Base-by-base conservation (phyloP, 148 eudicot genomes). In the Pouteria glomerata region DNA sequence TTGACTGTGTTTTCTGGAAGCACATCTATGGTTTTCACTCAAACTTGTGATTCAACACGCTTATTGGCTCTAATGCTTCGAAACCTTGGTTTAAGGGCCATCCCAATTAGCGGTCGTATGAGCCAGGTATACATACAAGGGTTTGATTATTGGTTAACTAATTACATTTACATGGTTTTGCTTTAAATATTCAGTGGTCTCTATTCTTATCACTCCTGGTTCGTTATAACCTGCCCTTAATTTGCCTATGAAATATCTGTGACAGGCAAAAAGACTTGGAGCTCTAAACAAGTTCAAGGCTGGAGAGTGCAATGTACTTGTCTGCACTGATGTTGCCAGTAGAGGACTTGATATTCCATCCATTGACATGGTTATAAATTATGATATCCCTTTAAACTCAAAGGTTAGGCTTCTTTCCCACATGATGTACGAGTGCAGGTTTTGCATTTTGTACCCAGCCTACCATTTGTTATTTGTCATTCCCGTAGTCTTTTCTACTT, bases 341-440 rank as follows among this genome's bases (percentile, higher is more conserved):
- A 89, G 97, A 82, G 98, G 97, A 48, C 91, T 89, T 69, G 98
- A 93, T 85, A 93, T 93, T 72, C 95, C 89, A 53, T 80, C 86
- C 10, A 95, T 93, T 24, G 97, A 93, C 76, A 82, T 90, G 96
- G 98, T 93, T 66, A 81, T 93, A 65, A 93, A 93, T 72, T 93
- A 88, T 79, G 91, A 93, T 70, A 88, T 90, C 72, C 98, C 98
- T 37, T 60, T 83, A 57, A 88, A 88, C 77, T 84, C 98, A 44
- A 93, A 93, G 97, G 97, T 90, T 23, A 45, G 76, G 26, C 26
- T 35, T 30, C 51, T 1, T 61, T 19, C 8, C 26, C 39, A 21
- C n/a, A n/a, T n/a, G n/a, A n/a, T 44, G 31, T 62, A 10, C 1
- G 1, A 21, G 4, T 26, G 21, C 45, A 23, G 1, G 6, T 55